Evolutionary conservation across 805 yeast genomes (phyloP).

Genomic region (Candida succiphila): DNA sequence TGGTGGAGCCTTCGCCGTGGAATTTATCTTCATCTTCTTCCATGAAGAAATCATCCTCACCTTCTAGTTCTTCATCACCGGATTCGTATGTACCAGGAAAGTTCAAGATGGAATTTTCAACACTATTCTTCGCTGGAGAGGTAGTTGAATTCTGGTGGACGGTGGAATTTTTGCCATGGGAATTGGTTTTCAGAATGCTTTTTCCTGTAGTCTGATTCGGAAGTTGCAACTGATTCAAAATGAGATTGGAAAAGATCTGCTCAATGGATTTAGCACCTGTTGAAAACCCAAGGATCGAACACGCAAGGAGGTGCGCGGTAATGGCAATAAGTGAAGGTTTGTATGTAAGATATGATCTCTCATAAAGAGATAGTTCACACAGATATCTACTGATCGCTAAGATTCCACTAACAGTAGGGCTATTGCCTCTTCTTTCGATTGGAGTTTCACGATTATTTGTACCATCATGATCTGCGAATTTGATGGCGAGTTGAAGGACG

Average conservation of each 20-base stretch:
- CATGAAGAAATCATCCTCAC: constrained; percentile 7
- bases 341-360: constrained; percentile 31
- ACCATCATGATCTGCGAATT: constrained; percentile 23
- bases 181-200: constrained; percentile 6
- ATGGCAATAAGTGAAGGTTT: constrained; percentile 36
- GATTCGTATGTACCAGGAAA: constrained; percentile 1
- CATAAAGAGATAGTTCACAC: constrained; percentile 44
- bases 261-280: constrained; percentile 29
- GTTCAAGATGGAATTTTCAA: constrained; percentile 4
- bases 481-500: constrained; percentile 31
- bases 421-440: constrained; percentile 16
- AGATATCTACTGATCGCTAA: constrained; percentile 45
- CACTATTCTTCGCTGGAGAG: constrained; percentile 6
- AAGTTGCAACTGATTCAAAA: constrained; percentile 4
- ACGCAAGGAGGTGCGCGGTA: constrained; percentile 43
- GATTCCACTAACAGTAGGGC: constrained; percentile 37
- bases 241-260: constrained; percentile 8
- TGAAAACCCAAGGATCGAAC: constrained; percentile 40
- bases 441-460: constrained; percentile 9
- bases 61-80: constrained; percentile 1
- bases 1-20: constrained; percentile 21
- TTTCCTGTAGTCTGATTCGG: no score
- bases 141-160: no score
- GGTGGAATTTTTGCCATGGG: no score
- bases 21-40: constrained; percentile 5